A percentile compares a stretch with the other conserved stretches of the same genome.
phyloP scores from a whole-genome alignment of 176 grass and related monocot genomes.

The Avena atlantica region DNA sequence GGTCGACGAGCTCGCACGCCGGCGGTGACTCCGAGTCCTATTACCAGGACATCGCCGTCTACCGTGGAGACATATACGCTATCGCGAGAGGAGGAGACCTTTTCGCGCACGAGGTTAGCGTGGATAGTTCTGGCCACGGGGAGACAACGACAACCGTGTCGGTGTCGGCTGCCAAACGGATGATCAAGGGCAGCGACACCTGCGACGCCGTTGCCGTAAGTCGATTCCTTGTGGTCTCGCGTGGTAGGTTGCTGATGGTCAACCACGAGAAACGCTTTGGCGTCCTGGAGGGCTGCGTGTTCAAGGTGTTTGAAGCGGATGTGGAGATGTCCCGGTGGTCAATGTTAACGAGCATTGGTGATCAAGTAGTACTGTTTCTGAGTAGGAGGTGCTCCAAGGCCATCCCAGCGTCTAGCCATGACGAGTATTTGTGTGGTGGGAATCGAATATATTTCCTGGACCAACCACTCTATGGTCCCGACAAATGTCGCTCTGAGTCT shows the following conservation, averaged over 20 bases:
- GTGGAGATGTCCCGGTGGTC: not conserved
- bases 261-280: not conserved
- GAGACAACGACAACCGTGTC: not conserved
- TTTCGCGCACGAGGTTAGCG: not conserved
- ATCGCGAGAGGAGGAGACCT: not conserved
- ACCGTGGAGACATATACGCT: not conserved
- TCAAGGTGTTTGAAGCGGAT: not conserved
- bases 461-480: not conserved
- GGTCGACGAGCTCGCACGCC: not conserved
- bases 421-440: not conserved
- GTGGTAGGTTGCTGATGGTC: not conserved
- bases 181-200: not conserved
- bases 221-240: not conserved
- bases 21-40: not conserved
- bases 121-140: not conserved
- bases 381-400: not conserved
- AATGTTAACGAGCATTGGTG: not conserved
- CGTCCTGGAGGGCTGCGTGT: not conserved
- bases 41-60: not conserved
- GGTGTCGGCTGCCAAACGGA: not conserved
- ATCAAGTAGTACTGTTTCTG: not conserved
- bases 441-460: not conserved
- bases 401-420: not conserved
- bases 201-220: not conserved
- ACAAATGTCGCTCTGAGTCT: not conserved